A percentile compares a stretch with the other conserved stretches of the same genome.
Conservation (phyloP, 495 filamentous ascomycete species). For the Penicillium parvum region DNA sequence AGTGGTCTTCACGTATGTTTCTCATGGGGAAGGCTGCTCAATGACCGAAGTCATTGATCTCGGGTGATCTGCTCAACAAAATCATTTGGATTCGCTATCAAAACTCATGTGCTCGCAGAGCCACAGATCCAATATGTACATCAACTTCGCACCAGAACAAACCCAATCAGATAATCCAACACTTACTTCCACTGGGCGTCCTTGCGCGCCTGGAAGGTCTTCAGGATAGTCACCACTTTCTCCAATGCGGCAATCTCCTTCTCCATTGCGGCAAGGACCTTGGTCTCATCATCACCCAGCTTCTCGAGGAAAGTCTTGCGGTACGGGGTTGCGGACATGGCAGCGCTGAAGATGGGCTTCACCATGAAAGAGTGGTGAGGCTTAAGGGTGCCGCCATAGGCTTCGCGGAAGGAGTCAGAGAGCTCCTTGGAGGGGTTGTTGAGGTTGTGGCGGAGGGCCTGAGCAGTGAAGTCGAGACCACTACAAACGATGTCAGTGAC, state of each 20-base stretch:
- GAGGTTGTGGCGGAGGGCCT: conserved; percentile 75
- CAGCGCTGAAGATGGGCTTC: conserved; percentile 84
- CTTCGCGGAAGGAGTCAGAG: conserved; percentile 73
- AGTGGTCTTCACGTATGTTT: too few relatives aligned
- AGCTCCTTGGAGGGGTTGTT: conserved; percentile 66
- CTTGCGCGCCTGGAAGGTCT: conserved; percentile 63
- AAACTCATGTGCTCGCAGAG: conserved; percentile 15
- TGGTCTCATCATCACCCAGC: conserved; percentile 59
- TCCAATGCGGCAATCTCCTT: conserved; percentile 72
- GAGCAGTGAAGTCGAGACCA: conserved; percentile 85
- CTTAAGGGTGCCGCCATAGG: conserved; percentile 83
- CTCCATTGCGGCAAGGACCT: conserved; percentile 57
- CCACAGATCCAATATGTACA: conserved; percentile 32
- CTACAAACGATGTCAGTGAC: conserved; percentile 39
- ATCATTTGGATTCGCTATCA: neutral
- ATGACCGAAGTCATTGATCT: too few relatives aligned
- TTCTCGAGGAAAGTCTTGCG: conserved; percentile 86
- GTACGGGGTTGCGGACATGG: conserved; percentile 90
- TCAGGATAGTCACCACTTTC: conserved; percentile 67
- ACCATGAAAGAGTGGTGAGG: conserved; percentile 82
- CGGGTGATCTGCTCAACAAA: too few relatives aligned
- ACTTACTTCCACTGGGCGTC: conserved; percentile 63
- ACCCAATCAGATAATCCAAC: conserved; percentile 5
- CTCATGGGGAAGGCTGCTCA: too few relatives aligned
- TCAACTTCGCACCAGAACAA: conserved; percentile 9